Percentiles rank a stretch among this genome's conserved stretches.
phyloP scores from a whole-genome alignment of 139 green algal species.

The Coccomyxa sp. region DNA sequence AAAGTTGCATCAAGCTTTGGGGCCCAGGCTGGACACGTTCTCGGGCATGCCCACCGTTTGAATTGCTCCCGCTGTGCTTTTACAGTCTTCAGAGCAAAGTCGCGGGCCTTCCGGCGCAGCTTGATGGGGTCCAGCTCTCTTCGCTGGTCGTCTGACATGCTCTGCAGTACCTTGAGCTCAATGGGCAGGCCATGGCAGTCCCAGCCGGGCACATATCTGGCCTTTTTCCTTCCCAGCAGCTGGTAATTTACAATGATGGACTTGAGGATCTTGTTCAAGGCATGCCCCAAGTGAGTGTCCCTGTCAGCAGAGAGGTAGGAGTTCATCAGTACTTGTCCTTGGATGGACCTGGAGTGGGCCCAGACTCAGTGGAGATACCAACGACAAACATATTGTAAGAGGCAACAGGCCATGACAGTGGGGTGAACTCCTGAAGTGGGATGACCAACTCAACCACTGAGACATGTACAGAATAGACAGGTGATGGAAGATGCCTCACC shows the following conservation, averaged over 20 bases:
- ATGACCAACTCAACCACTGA: background rate
- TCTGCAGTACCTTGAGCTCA: conserved; percentile 96
- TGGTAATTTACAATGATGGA: conserved; percentile 89
- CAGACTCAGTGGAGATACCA: too few species aligned
- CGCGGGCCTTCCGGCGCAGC: conserved; percentile 76
- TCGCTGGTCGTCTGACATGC: conserved; percentile 59
- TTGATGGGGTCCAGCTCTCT: conserved; percentile 69
- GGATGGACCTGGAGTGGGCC: too few species aligned
- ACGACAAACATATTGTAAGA: background rate
- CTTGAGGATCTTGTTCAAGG: conserved; percentile 99
- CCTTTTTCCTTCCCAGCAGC: conserved; percentile 62
- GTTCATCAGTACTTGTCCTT: too few species aligned
- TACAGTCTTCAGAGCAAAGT: conserved; percentile 88
- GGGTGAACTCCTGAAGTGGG: background rate
- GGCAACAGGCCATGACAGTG: background rate
- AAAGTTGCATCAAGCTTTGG: too few species aligned
- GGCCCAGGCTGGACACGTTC: too few species aligned
- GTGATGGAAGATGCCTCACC: conserved; percentile 16
- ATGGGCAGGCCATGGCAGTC: conserved; percentile 98
- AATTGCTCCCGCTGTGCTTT: conserved; percentile 87
- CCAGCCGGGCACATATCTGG: conserved; percentile 91
- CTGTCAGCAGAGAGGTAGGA: background rate
- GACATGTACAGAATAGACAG: background rate
- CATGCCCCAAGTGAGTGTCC: conserved; percentile 63
- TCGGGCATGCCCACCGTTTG: conserved; percentile 48